Conservation (phyloP, 2,329 filamentous ascomycete species). For the Penicillium sp. region DNA sequence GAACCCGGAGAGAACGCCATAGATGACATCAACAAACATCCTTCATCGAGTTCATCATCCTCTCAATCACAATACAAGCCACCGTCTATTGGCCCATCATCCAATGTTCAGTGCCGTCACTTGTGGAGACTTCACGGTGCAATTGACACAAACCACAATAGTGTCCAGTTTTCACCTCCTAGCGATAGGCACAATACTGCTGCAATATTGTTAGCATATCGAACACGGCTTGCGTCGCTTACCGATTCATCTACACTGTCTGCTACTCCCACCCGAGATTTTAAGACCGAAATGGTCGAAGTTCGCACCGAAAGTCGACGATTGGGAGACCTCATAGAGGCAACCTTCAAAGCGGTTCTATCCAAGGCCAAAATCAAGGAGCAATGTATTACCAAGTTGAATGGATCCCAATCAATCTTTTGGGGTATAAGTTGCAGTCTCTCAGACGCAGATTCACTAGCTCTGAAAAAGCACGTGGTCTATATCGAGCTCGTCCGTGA, state of each 20-base stretch:
- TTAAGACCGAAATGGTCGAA: neutral
- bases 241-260: neutral
- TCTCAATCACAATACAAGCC: neutral
- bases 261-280: neutral
- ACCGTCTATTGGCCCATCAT: neutral
- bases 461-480: neutral
- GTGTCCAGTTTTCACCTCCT: neutral
- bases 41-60: neutral
- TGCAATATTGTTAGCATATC: neutral
- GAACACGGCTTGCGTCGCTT: neutral
- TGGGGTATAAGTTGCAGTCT: neutral
- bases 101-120: neutral
- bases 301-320: neutral
- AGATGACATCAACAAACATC: too few species aligned
- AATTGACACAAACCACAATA: neutral
- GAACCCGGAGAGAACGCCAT: too few species aligned
- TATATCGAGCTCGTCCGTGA: neutral
- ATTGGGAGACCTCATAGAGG: neutral
- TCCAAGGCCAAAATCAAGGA: neutral
- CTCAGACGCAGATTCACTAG: neutral
- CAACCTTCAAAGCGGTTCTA: neutral
- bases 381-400: neutral
- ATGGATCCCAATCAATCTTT: neutral
- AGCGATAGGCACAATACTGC: neutral
- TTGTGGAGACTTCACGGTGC: neutral